Base-by-base conservation (phyloP, 768 basidiomycete genomes). In the Termitomyces sp. region DNA sequence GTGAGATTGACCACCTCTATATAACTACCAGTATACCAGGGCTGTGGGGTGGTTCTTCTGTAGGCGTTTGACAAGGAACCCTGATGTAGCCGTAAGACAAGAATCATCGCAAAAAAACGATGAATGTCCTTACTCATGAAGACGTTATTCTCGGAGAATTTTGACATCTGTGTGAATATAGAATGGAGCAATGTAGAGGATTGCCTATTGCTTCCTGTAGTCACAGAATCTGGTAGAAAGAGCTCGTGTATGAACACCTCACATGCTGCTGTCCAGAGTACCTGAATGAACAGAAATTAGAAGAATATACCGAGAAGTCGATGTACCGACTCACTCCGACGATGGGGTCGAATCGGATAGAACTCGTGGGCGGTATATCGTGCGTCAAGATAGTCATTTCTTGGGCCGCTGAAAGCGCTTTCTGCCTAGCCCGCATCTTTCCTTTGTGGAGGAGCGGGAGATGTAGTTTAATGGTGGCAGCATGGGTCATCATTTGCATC, bases 401-500 rank as follows among this genome's bases (percentile, higher is more conserved):
- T 31, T 62, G 63, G 20, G 65, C 65, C 15, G 63, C 58, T 45
- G 36, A 30, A 18, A 66, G 63, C n/a, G 57, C 45, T 33, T 61
- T 62, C 20, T 64, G 59, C 36, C 63, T 54, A 13, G 65, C 64
- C n/a, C 30, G 54, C 53, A 49, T 31, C 33, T 64, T 51, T 45
- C 65, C 65, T 36, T 59, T 45, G 24, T 55, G 46, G 15, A 61
- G 22, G 5, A 54, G 59, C 6, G 57, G 54, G 2, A 55, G 37
- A 56, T 66, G 63, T 57, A 69, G 56, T 51, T 67, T 69, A 52
- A 76, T 74, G 13, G 67, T 70, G 24, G 77, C 75, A 12, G 66
- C 66, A 34, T 71, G 69, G 6, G 69, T 66, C 48, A 77, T 65
- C 47, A 73, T 69, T 42, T 75, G 71, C 16, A 69, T 72, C 22